These are phyloP conservation scores for Crithidia thermophila DNA, from an alignment of 208 protist genomes.

Conservation along the genomic window DNA sequence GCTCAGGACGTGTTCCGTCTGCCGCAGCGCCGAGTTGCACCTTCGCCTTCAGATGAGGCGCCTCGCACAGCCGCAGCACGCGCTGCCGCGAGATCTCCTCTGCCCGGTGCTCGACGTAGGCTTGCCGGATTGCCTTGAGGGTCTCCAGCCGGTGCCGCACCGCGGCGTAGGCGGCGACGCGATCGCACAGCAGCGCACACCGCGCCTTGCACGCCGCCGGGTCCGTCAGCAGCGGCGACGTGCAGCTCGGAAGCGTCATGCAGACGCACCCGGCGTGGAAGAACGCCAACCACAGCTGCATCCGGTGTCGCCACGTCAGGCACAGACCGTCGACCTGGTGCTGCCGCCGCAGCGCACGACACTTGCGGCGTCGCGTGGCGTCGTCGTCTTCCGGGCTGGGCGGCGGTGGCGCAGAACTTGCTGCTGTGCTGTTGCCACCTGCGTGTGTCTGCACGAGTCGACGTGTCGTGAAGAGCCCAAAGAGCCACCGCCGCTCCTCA, in stretches of 20 bases:
- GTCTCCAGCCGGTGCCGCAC: conserved; percentile 49
- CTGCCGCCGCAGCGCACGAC: conserved; percentile 23
- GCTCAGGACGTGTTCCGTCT: not conserved
- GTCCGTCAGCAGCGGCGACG: conserved; percentile 63
- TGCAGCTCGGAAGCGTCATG: conserved; percentile 27
- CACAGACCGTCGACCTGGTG: conserved; percentile 37
- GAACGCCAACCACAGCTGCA: conserved; percentile 40
- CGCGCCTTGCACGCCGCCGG: conserved; percentile 45
- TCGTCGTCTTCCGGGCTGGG: not conserved
- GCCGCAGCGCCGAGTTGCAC: conserved; percentile 2
- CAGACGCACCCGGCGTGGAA: conserved; percentile 33
- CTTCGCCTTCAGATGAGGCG: not conserved
- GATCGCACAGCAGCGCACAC: conserved; percentile 66
- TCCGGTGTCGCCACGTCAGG: conserved; percentile 52
- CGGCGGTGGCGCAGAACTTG: not conserved
- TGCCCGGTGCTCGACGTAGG: conserved; percentile 24
- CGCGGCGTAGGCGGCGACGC: conserved; percentile 57
- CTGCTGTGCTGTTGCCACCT: not conserved
- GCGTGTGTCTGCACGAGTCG: not conserved
- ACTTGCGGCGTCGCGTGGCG: conserved; percentile 21
- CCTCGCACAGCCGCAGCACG: conserved; percentile 25
- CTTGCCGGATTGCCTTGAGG: conserved; percentile 36
- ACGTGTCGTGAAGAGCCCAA: conserved; percentile 36
- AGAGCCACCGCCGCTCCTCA: conserved; percentile 39
- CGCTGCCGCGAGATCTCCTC: conserved; percentile 32